phyloP scores from a whole-genome alignment of 148 eudicot species.

The Chenopodium suecicum region DNA sequence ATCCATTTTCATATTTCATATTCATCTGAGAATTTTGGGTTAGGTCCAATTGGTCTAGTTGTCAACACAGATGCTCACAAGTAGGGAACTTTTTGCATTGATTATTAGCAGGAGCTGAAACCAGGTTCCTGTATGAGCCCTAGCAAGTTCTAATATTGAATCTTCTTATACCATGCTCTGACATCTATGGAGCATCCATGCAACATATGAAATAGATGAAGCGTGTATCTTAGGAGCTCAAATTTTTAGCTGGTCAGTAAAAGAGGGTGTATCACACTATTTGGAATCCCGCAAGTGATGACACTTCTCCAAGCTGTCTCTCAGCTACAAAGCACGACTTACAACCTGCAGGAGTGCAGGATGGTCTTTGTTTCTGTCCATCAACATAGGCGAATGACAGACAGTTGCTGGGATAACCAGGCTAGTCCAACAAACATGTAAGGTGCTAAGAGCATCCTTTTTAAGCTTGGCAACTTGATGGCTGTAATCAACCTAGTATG shows the following conservation, averaged over 20 bases:
- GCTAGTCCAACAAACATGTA: background rate
- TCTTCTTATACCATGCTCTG: background rate
- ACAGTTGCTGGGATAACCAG: background rate
- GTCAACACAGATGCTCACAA: background rate
- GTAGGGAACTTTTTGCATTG: background rate
- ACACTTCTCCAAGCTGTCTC: background rate
- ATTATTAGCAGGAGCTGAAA: background rate
- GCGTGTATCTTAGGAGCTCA: background rate
- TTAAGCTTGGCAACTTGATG: background rate
- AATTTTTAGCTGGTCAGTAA: background rate
- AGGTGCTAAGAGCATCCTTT: background rate
- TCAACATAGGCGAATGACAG: background rate
- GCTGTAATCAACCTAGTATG: background rate
- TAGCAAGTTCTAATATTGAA: background rate
- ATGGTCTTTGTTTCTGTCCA: background rate
- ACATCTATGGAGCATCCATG: conserved; percentile 3
- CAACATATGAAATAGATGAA: background rate
- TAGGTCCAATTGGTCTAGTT: background rate
- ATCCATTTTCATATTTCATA: background rate
- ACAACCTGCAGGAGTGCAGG: background rate
- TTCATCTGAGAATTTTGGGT: background rate
- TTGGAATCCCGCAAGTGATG: background rate
- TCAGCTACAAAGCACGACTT: background rate
- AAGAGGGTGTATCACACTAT: background rate
- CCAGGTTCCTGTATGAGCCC: background rate